A percentile compares a stretch with the other conserved stretches of the same genome.
Evolutionary conservation across 2,329 filamentous ascomycete genomes (phyloP).

Genomic region (Beauveria scarabaeidicola): DNA sequence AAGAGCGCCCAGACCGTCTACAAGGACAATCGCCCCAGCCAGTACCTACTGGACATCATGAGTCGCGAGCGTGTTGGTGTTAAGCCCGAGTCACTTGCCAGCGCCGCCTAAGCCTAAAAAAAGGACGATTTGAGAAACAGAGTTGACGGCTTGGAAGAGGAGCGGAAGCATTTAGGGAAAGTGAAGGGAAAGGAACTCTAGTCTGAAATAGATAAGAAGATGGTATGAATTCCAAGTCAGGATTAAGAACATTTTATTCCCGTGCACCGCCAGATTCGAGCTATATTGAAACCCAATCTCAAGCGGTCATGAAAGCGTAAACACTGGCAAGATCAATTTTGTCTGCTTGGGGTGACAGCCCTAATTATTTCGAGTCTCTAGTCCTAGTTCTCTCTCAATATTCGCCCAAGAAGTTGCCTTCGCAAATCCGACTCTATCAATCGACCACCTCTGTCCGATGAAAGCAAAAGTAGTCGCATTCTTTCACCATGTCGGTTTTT

Average conservation of each 20-base stretch:
- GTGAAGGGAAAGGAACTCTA: neutral
- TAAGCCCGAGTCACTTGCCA: slow-evolving; percentile 36
- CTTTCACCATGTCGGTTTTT: neutral
- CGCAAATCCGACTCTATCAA: neutral
- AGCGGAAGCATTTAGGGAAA: neutral
- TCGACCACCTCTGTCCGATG: neutral
- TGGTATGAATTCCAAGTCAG: too few species aligned
- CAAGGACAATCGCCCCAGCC: slow-evolving; percentile 80
- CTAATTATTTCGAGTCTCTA: neutral
- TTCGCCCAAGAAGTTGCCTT: neutral
- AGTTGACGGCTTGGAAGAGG: neutral
- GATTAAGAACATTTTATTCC: too few species aligned
- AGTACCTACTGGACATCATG: slow-evolving; percentile 81
- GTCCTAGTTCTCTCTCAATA: neutral
- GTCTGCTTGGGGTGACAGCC: neutral
- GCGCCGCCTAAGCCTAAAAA: neutral
- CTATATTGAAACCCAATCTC: too few species aligned
- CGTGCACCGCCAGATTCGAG: neutral
- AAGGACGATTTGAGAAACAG: neutral
- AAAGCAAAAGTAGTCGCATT: neutral
- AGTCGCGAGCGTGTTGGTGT: slow-evolving; percentile 94
- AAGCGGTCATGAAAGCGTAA: neutral
- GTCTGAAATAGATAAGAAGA: neutral
- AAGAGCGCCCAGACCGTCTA: slow-evolving; percentile 73
- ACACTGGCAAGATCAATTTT: neutral